A percentile compares a stretch with the other conserved stretches of the same genome.
Evolutionary conservation across 495 filamentous ascomycete species (phyloP).

Genomic region (Xylaria bambusicola): DNA sequence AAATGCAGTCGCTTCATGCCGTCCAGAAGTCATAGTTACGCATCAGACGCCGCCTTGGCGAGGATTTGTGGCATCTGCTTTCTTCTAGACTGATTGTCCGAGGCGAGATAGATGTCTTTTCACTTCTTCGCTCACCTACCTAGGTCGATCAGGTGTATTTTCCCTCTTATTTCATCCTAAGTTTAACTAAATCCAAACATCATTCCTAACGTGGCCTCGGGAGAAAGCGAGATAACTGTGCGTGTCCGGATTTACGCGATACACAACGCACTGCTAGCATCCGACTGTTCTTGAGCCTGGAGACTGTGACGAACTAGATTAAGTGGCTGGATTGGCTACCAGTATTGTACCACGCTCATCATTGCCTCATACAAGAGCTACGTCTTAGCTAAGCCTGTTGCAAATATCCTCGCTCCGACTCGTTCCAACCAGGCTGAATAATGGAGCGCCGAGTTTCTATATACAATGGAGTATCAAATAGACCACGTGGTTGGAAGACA

Average conservation of each 20-base stretch:
- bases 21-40: neutral
- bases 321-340: neutral
- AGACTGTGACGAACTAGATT: too few relatives aligned
- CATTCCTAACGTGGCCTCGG: neutral
- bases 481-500: slow-evolving; percentile 29
- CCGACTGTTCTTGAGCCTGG: neutral
- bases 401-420: slow-evolving; percentile 1
- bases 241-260: neutral
- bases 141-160: neutral
- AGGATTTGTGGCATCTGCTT: neutral
- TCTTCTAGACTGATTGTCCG: neutral
- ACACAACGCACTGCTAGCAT: slow-evolving; percentile 1
- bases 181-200: neutral
- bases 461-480: slow-evolving; percentile 30
- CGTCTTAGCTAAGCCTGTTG: neutral
- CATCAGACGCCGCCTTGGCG: neutral
- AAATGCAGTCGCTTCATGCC: neutral
- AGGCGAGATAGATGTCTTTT: neutral
- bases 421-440: neutral
- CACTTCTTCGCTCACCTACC: neutral
- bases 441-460: slow-evolving; percentile 18
- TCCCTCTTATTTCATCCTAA: neutral
- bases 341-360: neutral
- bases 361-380: neutral
- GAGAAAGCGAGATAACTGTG: neutral